Percentiles rank a stretch among this genome's conserved stretches.
phyloP scores from a whole-genome alignment of 2,329 filamentous ascomycete genomes.

The Davidsoniella australis region DNA sequence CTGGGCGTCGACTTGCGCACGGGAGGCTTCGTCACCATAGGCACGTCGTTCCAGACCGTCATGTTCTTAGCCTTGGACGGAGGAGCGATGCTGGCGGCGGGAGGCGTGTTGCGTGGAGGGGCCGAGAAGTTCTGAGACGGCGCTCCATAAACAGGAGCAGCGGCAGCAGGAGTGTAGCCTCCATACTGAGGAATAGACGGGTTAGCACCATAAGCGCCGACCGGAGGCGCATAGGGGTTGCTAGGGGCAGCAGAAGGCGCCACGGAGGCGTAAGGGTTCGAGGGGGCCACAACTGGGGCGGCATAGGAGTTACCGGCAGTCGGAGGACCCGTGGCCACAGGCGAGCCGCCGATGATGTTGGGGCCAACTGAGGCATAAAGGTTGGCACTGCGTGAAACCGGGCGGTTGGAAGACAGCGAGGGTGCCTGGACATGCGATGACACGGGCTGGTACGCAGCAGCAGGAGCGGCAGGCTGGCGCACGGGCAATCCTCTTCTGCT shows the following conservation, averaged over 20 bases:
- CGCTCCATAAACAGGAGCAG: conserved; percentile 11
- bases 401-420: neutral
- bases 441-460: conserved; percentile 19
- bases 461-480: conserved; percentile 20
- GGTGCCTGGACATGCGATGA: conserved; percentile 2
- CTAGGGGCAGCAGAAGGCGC: conserved; percentile 20
- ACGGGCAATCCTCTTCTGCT: conserved; percentile 7
- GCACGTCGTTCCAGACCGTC: conserved; percentile 88
- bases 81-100: conserved; percentile 26
- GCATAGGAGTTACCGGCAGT: conserved; percentile 15
- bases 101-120: conserved; percentile 43
- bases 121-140: conserved; percentile 20
- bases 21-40: conserved; percentile 61
- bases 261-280: conserved; percentile 31
- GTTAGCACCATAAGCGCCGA: neutral
- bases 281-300: neutral
- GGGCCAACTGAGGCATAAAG: neutral
- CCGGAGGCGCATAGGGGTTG: conserved; percentile 12
- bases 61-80: conserved; percentile 55
- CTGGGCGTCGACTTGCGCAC: conserved; percentile 48
- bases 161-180: conserved; percentile 16
- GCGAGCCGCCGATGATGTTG: conserved; percentile 5
- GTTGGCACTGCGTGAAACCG: neutral
- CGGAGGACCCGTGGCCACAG: conserved; percentile 3
- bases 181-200: conserved; percentile 9